These are phyloP conservation scores for Xylaria venustula DNA, from an alignment of 495 filamentous ascomycete genomes.

Conservation along the genomic window DNA sequence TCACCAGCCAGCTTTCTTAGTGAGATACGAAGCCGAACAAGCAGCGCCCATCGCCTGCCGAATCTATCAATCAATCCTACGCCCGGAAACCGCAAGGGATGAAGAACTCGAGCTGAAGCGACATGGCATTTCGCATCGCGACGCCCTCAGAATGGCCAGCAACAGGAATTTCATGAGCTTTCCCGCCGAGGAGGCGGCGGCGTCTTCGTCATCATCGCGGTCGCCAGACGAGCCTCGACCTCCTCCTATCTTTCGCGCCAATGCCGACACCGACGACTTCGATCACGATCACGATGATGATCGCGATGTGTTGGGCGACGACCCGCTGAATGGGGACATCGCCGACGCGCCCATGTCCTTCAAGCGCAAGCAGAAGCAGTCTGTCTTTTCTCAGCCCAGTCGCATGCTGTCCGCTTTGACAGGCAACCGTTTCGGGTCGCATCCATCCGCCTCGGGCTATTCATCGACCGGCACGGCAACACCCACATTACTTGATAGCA, in stretches of 20 bases:
- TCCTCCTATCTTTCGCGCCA: constrained; percentile 28
- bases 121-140: constrained; percentile 28
- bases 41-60: background rate
- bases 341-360: constrained; percentile 65
- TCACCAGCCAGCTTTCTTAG: background rate
- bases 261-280: constrained; percentile 46
- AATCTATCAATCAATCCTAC: too few species aligned
- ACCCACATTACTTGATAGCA: constrained; percentile 19
- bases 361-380: constrained; percentile 75
- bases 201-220: constrained; percentile 28
- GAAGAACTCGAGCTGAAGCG: constrained; percentile 5
- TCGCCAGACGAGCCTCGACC: constrained; percentile 24
- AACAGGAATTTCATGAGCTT: constrained; percentile 30
- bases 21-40: background rate
- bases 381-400: constrained; percentile 42
- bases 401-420: constrained; percentile 60
- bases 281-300: constrained; percentile 31
- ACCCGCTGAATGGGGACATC: constrained; percentile 50
- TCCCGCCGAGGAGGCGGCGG: constrained; percentile 27
- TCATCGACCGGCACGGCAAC: constrained; percentile 21
- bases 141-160: constrained; percentile 29
- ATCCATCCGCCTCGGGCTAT: constrained; percentile 30
- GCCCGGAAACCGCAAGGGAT: background rate
- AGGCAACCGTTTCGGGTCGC: constrained; percentile 33
- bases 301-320: constrained; percentile 38